These are phyloP conservation scores for Macaranga tanarius DNA, from an alignment of 441 rosid species.

Conservation along the genomic window DNA sequence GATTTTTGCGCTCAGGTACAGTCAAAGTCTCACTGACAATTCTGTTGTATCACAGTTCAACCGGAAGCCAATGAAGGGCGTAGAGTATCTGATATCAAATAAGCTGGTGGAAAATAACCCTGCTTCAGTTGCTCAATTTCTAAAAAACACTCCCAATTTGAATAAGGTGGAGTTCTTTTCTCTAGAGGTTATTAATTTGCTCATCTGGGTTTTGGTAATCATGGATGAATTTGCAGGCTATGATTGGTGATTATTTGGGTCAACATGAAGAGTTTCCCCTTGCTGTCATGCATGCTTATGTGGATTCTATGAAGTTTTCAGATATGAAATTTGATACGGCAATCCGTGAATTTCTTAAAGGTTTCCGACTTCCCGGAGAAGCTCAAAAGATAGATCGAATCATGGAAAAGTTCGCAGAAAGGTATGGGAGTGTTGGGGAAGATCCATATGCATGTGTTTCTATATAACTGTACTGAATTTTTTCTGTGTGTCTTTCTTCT, in stretches of 20 bases:
- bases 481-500: neutral
- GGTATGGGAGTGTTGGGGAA: constrained; percentile 44
- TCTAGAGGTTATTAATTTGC: constrained; percentile 18
- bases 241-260: constrained; percentile 97
- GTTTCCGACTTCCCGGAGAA: constrained; percentile 99
- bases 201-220: constrained; percentile 34
- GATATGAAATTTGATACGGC: constrained; percentile 89
- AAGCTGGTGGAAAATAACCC: constrained; percentile 86
- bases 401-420: constrained; percentile 99
- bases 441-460: neutral
- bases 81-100: constrained; percentile 73
- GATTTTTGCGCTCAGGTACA: constrained; percentile 6
- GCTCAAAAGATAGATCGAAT: constrained; percentile 99
- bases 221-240: constrained; percentile 63
- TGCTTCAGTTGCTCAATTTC: constrained; percentile 82
- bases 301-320: constrained; percentile 91
- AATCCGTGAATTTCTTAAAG: constrained; percentile 93
- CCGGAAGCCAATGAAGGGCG: constrained; percentile 79
- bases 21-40: constrained; percentile 24
- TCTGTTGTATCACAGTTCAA: constrained; percentile 75
- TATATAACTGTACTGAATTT: neutral
- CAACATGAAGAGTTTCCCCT: constrained; percentile 98
- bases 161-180: constrained; percentile 64
- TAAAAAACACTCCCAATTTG: constrained; percentile 70
- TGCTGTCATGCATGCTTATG: constrained; percentile 98